phyloP scores from a whole-genome alignment of 129 eudicot genomes.

The Kitagawia praeruptora region DNA sequence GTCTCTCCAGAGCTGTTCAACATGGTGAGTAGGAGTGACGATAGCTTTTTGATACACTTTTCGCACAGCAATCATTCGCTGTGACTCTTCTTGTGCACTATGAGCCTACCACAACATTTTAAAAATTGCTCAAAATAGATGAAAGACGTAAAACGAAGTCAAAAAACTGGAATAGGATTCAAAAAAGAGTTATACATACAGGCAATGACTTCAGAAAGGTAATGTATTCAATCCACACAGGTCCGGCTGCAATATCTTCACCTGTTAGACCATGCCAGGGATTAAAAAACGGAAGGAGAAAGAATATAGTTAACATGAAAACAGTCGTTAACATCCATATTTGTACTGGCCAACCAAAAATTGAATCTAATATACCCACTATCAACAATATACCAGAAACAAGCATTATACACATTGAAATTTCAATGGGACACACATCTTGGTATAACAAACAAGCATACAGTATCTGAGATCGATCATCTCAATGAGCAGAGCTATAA shows the following conservation, averaged over 20 bases:
- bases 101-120: constrained; percentile 53
- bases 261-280: constrained; percentile 35
- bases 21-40: constrained; percentile 83
- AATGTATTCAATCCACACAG: constrained; percentile 95
- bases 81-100: constrained; percentile 79
- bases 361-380: neutral
- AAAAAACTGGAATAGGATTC: neutral
- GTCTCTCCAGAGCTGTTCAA: constrained; percentile 98
- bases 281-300: neutral
- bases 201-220: constrained; percentile 71
- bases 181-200: constrained; percentile 32
- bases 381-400: neutral
- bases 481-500: neutral
- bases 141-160: constrained; percentile 3
- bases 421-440: neutral
- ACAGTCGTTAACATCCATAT: neutral
- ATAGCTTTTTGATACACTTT: constrained; percentile 90
- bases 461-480: neutral
- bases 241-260: constrained; percentile 88
- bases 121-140: constrained; percentile 4
- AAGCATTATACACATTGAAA: neutral
- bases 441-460: neutral
- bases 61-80: constrained; percentile 73
- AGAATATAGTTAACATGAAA: neutral
- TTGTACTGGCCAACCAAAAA: neutral